Base-by-base conservation (phyloP, 1,284 basidiomycete genomes). In the Sanghuangporus baumii region DNA sequence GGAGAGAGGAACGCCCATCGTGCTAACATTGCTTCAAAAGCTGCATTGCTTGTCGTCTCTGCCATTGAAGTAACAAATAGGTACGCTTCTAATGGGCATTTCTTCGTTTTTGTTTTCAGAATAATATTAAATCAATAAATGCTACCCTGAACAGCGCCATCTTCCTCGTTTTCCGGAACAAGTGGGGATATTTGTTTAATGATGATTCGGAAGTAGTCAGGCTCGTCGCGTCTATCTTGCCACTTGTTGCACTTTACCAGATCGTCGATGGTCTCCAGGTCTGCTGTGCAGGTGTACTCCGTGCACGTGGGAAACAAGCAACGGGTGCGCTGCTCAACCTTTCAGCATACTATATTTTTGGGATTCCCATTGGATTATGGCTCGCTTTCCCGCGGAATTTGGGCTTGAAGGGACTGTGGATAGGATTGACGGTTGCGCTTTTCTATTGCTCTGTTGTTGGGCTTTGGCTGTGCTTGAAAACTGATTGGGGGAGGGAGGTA, bases 151-250 rank as follows among this genome's bases (percentile, higher is more conserved):
- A 50, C 40, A 93, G 90, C 65, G 70, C 79, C 0, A 76, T 93
- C 72, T 91, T 92, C 72, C 69, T 94, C 66, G 71, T 81, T 12
- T 93, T 93, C 79, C 80, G 91, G 6, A 73, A 85, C 40, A 77
- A 78, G 3, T 94, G 92, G 90, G 93, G 82, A 2, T 86, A 88
- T 70, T 73, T 96, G 23, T 97, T 96, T 79, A 96, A 94, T 69
- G 78, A 86, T 60, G 94, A 96, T 74, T 80, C 84, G 6, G 61
- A 55, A 38, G 58, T 61, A 2, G 58, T 12, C 41, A 11, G 37
- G n/a, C 78, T 90, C 23, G 89, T 92, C 41, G 83, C 84, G 61
- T 75, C 79, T 59, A 86, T 92, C n/a, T 88, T 92, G 81, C 90
- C 90, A 0, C 79, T 90, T 16, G 88, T 92, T 0, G 89, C 90